A percentile compares a stretch with the other conserved stretches of the same genome.
phyloP scores from a whole-genome alignment of 495 filamentous ascomycete genomes.

The Cercophora newfieldiana region DNA sequence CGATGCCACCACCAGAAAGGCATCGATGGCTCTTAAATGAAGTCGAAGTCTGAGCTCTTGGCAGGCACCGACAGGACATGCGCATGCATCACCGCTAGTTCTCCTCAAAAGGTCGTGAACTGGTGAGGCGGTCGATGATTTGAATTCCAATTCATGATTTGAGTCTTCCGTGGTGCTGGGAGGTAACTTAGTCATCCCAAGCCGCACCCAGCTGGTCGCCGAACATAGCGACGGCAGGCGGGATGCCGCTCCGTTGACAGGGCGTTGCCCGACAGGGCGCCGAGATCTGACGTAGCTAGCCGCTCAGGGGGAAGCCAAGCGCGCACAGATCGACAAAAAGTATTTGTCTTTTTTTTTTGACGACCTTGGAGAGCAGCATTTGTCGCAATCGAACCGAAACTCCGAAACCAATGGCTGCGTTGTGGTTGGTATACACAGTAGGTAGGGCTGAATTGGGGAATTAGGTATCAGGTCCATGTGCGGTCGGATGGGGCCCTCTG shows the following conservation, averaged over 20 bases:
- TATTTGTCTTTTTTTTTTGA: neutral
- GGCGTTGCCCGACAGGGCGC: neutral
- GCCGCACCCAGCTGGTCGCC: neutral
- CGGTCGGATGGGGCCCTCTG: too few relatives aligned
- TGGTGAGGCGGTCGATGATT: neutral
- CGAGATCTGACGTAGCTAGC: neutral
- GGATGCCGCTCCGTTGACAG: neutral
- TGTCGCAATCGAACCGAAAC: neutral
- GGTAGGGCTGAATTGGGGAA: neutral
- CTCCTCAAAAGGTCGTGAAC: neutral
- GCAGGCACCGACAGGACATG: neutral
- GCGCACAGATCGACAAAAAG: neutral
- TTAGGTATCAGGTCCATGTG: too few relatives aligned
- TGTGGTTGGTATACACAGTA: neutral
- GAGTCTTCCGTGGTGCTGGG: constrained; percentile 9
- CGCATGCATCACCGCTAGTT: neutral
- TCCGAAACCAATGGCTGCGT: too few relatives aligned
- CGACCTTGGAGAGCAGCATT: neutral
- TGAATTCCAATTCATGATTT: constrained; percentile 16
- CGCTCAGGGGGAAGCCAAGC: neutral
- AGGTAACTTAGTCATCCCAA: constrained; percentile 14
- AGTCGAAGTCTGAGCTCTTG: neutral
- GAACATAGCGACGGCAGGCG: neutral
- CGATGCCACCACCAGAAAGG: neutral
- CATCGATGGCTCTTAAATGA: neutral